Base-by-base conservation (phyloP, 2,329 filamentous ascomycete genomes). In the Aureobasidium sp. region DNA sequence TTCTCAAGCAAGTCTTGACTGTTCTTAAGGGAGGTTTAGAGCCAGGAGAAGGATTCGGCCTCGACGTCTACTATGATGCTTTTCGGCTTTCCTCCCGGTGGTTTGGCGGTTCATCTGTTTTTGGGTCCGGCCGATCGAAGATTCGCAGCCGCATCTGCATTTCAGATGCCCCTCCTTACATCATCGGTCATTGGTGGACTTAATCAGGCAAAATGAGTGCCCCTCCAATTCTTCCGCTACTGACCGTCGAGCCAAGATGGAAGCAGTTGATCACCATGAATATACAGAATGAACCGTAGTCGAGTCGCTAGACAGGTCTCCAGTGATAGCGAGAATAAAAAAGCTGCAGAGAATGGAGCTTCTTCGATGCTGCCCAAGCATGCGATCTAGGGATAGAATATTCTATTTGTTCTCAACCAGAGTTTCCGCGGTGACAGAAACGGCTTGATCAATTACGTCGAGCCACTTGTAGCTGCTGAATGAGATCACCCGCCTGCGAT, bases 371-470 rank as follows among this genome's bases (percentile, higher is more conserved):
- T 26, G 55, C 15, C 36, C 55, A 58, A n/a, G 3, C 15, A 7
- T 20, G n/a, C 32, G 55, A 47, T 59, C 41, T 59, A 32, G 13
- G 39, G 29, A 23, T 39, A 0, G 32, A 37, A 7, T 23, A n/a
- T 57, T 36, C 34, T 9, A 12, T 8, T 27, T 13, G 44, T 23
- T 26, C 29, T 47, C 32, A 37, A 4, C 41, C 29, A 36, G 4
- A 34, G 36, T 46, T 42, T 51, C 57, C 46, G 57, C 57, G 57
- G 57, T 60, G 44, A 48, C 41, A 50, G 46, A 20, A 51, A 60
- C 57, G 46, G 57, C 36, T 41, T 60, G 44, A 60, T 50, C 50
- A 62, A 41, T 53, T 48, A 53, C 59, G 59, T 60, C 57, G 57
- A 39, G 37, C 32, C 23, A 42, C 55, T 58, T 58, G 55, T 48